Percentiles rank a stretch among this genome's conserved stretches.
Conservation (phyloP, 148 eudicot genomes). For the Polygonum maritimum region DNA sequence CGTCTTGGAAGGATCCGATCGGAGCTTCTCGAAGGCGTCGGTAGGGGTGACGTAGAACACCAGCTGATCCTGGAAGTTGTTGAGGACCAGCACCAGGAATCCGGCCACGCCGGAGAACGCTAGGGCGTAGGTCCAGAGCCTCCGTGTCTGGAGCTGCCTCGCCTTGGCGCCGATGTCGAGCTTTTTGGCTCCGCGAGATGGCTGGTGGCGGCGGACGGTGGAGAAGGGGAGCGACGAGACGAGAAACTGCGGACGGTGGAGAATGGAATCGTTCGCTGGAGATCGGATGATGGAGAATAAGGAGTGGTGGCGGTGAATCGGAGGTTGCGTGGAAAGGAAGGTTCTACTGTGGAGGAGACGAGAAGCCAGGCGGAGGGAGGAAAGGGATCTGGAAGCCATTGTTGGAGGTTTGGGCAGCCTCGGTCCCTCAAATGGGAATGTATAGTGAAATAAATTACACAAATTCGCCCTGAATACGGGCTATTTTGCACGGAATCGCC, state of each 20-base stretch:
- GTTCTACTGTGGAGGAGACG: slow-evolving; percentile 29
- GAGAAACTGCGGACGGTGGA: slow-evolving; percentile 14
- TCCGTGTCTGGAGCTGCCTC: slow-evolving; percentile 67
- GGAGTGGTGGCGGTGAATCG: slow-evolving; percentile 17
- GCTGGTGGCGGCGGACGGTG: slow-evolving; percentile 36
- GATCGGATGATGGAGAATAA: slow-evolving; percentile 3
- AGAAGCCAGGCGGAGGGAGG: slow-evolving; percentile 23
- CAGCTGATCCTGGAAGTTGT: slow-evolving; percentile 75
- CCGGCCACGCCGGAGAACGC: slow-evolving; percentile 79
- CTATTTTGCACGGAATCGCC: too few relatives aligned
- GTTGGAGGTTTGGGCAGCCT: background rate
- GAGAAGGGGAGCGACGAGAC: slow-evolving; percentile 23
- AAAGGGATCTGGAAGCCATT: slow-evolving; percentile 41
- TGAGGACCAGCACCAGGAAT: slow-evolving; percentile 57
- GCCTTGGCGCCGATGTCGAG: slow-evolving; percentile 78
- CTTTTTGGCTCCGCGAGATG: slow-evolving; percentile 18
- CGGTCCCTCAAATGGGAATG: too few relatives aligned
- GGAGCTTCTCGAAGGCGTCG: slow-evolving; percentile 51
- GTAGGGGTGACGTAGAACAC: slow-evolving; percentile 83
- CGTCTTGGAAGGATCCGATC: slow-evolving; percentile 30
- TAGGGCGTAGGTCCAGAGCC: slow-evolving; percentile 79
- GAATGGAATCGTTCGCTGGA: slow-evolving; percentile 2
- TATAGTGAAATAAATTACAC: too few relatives aligned
- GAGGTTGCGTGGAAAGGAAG: slow-evolving; percentile 9
- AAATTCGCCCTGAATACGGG: too few relatives aligned